Evolutionary conservation across 306 rosid species (phyloP).

Genomic region (Dryas drummondii): DNA sequence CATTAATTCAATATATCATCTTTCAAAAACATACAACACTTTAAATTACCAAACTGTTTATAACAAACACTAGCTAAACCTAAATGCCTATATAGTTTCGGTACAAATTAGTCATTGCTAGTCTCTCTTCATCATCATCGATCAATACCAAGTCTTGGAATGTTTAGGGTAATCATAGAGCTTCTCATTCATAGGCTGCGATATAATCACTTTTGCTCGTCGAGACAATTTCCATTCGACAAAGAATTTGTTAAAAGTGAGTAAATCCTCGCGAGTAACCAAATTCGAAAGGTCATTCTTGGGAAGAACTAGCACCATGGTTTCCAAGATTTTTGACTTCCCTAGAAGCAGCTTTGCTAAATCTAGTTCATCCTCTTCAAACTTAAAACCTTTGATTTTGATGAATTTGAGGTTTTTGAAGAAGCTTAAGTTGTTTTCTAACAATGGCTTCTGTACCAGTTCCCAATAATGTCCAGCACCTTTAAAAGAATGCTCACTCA

Average conservation of each 20-base stretch:
- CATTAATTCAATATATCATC: too few relatives aligned
- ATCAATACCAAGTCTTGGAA: constrained; percentile 1
- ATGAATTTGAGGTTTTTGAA: constrained; percentile 24
- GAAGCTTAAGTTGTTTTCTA: not conserved
- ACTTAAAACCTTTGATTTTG: constrained; percentile 37
- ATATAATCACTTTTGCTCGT: too few relatives aligned
- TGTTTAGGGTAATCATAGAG: constrained; percentile 2
- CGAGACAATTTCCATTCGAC: too few relatives aligned
- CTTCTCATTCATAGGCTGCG: not conserved
- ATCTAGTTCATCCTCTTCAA: constrained; percentile 13
- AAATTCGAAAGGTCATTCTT: not conserved
- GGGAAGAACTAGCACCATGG: constrained; percentile 22
- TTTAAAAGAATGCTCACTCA: not conserved
- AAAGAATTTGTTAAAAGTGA: too few relatives aligned
- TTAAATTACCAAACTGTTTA: too few relatives aligned
- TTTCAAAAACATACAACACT: too few relatives aligned
- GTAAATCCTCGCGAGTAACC: not conserved
- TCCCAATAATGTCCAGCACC: constrained; percentile 31
- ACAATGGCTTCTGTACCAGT: constrained; percentile 26
- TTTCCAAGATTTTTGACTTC: constrained; percentile 27
- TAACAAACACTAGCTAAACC: too few relatives aligned
- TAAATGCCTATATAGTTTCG: too few relatives aligned
- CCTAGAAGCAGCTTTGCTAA: constrained; percentile 27
- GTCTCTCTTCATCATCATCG: too few relatives aligned
- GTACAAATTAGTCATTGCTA: too few relatives aligned